phyloP scores from a whole-genome alignment of 2,329 filamentous ascomycete species.

The Pezicula neosporulosa region DNA sequence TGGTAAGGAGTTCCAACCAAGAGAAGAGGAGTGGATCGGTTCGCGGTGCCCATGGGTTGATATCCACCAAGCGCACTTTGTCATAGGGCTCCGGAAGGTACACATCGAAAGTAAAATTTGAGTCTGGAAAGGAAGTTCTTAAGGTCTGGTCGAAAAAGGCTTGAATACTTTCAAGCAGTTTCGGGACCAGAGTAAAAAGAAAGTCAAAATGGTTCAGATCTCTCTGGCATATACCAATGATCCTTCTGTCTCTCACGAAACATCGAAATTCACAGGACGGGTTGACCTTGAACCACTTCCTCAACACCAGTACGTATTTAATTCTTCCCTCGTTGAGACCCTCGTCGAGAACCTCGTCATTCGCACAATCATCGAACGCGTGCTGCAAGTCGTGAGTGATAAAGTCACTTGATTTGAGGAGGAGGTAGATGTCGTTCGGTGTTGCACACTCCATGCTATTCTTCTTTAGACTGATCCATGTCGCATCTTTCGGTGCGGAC shows the following conservation, averaged over 20 bases:
- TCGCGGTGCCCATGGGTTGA: constrained; percentile 89
- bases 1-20: constrained; percentile 80
- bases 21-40: constrained; percentile 88
- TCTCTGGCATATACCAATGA: constrained; percentile 83
- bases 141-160: constrained; percentile 75
- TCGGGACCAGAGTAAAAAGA: constrained; percentile 58
- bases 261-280: constrained; percentile 92
- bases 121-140: constrained; percentile 76
- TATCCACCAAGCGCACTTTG: constrained; percentile 74
- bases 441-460: constrained; percentile 91
- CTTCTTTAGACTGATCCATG: constrained; percentile 78
- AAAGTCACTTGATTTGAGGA: constrained; percentile 93
- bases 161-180: constrained; percentile 65
- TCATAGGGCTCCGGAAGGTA: constrained; percentile 71
- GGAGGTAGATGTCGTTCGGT: constrained; percentile 87
- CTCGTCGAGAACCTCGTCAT: constrained; percentile 20
- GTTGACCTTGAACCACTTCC: constrained; percentile 85
- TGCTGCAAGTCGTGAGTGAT: constrained; percentile 92
- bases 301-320: constrained; percentile 64
- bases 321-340: constrained; percentile 34
- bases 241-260: constrained; percentile 78
- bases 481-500: constrained; percentile 94
- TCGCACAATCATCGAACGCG: constrained; percentile 74
- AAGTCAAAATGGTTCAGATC: constrained; percentile 92
- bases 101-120: constrained; percentile 84